Base-by-base conservation (phyloP, 345 rosid species). In the Populus simonii region DNA sequence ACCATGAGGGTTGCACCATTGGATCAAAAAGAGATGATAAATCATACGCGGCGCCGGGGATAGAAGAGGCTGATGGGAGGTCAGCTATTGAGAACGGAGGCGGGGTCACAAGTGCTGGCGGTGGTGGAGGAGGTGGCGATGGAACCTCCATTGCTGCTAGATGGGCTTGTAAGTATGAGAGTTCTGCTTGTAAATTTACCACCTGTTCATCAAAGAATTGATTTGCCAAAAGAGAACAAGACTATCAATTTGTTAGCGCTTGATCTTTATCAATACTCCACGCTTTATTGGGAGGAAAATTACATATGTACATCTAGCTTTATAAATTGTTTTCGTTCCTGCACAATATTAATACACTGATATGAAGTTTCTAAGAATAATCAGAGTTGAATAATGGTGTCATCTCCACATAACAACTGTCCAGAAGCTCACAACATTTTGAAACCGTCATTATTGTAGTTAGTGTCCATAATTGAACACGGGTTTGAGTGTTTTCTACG, bases 11-110 rank as follows among this genome's bases (percentile, higher is more conserved):
- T 41, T 88, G 92, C 83, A 85, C 84, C 82, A 86, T 82, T 3
- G 94, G 97, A 75, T 95, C 98, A 39, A 93, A 89, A 59, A 90
- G 92, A 1, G 93, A 84, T 0, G 96, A 86, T 38, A 95, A 71
- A 51, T 93, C 99, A 39, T 92, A 92, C 0, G 89, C 76, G 17
- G 89, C 80, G 25, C 25, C 25, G 0, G 92, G 92, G 69, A 86
- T 72, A 10, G 93, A 71, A 20, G 96, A 83, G 78, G 89, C 88
- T 3, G 85, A 83, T 7, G 93, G 91, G 71, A 89, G 89, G 74
- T 90, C 96, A 4, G 94, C 74, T 74, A 91, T 87, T 17, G 97
- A 87, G n/a, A 92, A 92, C n/a, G 90, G 88, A 1, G 86, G 86
- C 0, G 83, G 73, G 4, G 82, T 67, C 78, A 80, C 57, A 13